Base-by-base conservation (phyloP, 352 stramenopile species). In the Discostella stelligera region DNA sequence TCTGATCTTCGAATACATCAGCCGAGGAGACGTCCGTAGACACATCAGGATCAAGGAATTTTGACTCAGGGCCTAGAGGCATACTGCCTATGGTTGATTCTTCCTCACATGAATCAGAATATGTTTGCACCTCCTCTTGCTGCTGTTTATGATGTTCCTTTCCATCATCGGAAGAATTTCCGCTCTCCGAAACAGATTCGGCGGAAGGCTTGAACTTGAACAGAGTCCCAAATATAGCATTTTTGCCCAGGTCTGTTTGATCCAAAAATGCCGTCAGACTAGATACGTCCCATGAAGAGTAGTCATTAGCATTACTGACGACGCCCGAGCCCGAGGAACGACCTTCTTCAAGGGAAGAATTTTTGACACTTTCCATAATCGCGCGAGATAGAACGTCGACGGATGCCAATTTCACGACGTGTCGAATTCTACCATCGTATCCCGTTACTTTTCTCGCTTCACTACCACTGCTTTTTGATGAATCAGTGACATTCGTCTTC, bases 351-450 rank as follows among this genome's bases (percentile, higher is more conserved):
- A 11, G 20, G 30, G 0, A 61, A 27, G 61, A 76, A 11, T 48
- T 21, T 14, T 80, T 59, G n/a, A 71, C 60, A 68, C 59, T 69
- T 44, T 74, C 25, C 9, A 78, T 10, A 37, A 77, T 80, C 4
- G 69, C 58, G 41, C 37, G 27, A 44, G 65, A 63, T 23, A 83
- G 70, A 14, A 79, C 25, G 66, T 78, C 64, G 7, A 80, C 69
- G 59, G 69, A 83, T 32, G 69, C 66, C 44, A 64, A 67, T 70
- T 83, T 83, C 20, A 83, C 64, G 0, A 83, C 76, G 66, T 83
- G 69, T 58, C 76, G 39, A 13, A 83, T 62, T 54, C 76, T 66
- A 3, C 64, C 76, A 71, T 83, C 76, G 46, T 80, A 83, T 48
- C 73, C 60, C 6, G 66, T 20, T 10, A 63, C 50, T 39, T 55